Conservation (phyloP, 768 basidiomycete genomes). For the Trametes sanguinea region DNA sequence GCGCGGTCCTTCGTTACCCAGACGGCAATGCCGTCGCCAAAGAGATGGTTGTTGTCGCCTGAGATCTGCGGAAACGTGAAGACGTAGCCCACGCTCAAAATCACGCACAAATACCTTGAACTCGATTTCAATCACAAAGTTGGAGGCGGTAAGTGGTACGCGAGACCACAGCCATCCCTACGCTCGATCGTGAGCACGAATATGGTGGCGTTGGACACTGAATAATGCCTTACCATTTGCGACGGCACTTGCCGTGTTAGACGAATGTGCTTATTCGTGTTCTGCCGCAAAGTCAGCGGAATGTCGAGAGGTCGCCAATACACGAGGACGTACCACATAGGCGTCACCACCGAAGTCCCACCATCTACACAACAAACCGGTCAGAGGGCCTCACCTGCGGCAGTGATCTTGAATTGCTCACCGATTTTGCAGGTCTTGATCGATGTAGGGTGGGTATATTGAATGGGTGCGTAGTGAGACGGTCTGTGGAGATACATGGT, state of each 20-base stretch:
- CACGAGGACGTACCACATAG: conserved; percentile 54
- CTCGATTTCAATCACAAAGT: conserved; percentile 89
- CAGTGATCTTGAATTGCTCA: conserved; percentile 32
- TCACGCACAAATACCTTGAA: conserved; percentile 68
- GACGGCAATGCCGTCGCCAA: conserved; percentile 88
- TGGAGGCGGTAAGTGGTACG: conserved; percentile 73
- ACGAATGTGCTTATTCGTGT: conserved; percentile 91
- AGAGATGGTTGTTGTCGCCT: conserved; percentile 72
- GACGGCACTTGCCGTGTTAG: conserved; percentile 80
- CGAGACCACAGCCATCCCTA: conserved; percentile 99
- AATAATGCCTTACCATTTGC: too few species aligned
- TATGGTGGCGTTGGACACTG: too few species aligned
- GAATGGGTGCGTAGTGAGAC: conserved; percentile 84
- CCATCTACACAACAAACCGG: conserved; percentile 45
- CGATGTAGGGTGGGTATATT: conserved; percentile 87
- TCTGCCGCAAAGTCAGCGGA: conserved; percentile 46
- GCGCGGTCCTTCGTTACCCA: conserved; percentile 89
- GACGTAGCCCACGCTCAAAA: neutral
- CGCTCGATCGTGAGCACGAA: too few species aligned
- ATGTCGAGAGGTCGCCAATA: too few species aligned
- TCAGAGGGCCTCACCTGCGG: too few species aligned
- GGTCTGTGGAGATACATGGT: too few species aligned
- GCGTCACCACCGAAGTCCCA: conserved; percentile 97
- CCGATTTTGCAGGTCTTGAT: conserved; percentile 95
- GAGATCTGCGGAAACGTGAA: conserved; percentile 51